Base-by-base conservation (phyloP, 306 rosid species). In the Quercus mongolica region DNA sequence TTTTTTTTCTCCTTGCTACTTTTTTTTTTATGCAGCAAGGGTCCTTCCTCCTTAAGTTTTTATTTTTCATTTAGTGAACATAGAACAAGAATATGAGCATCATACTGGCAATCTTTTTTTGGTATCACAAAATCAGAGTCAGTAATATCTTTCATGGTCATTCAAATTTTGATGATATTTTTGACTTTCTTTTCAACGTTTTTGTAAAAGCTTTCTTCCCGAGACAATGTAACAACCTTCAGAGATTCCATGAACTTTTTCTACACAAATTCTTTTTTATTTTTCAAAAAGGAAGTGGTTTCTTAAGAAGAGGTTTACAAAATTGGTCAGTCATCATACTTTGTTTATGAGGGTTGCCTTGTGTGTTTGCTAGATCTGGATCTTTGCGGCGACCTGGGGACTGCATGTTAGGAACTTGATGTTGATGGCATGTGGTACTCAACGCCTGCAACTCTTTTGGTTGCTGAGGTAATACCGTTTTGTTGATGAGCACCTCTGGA, bases 351-450 rank as follows among this genome's bases (percentile, higher is more conserved):
- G 91, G 91, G 85, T 85, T 92, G 78, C 81, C 84, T 76, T 83
- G 77, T 84, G 86, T 90, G 85, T 62, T 85, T 87, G 90, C 85
- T 88, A 90, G 94, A 84, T 89, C 76, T 83, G 88, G 89, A 84
- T 80, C 76, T 77, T 78, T 85, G 89, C 73, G 78, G 94, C 75
- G 78, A 65, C 74, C 82, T 86, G 88, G 89, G 94, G 88, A 84
- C 88, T 89, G 89, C 88, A 84, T 88, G 85, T 90, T 91, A 87
- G 90, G 94, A 87, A 82, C 91, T 86, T 85, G 92, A 87, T 80
- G 91, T 86, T 85, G 92, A 87, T 80, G 90, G 92, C 83, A 91
- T 85, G 90, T 86, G 90, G 91, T 91, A 92, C 87, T 91, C 92
- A 80, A 71, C 63, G 91, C 92, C 84, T 84, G 84, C 90, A 87